These are phyloP conservation scores for Flaveria floridana DNA, from an alignment of 140 eudicot species.

Conservation along the genomic window DNA sequence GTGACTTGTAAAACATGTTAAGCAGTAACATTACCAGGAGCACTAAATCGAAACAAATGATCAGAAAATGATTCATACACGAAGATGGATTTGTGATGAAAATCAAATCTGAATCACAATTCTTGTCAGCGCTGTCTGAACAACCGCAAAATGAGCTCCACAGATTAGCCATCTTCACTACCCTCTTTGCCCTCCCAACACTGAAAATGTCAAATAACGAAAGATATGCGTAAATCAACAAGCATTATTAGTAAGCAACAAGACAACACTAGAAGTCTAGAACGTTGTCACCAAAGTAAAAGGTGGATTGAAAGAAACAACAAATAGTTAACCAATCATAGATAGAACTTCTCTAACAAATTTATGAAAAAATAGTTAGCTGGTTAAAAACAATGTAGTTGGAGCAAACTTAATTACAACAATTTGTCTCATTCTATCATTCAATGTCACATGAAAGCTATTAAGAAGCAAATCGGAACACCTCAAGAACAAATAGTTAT, in stretches of 20 bases:
- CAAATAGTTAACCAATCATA: too few species aligned
- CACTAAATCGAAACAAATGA: constrained; percentile 53
- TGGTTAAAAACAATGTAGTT: neutral
- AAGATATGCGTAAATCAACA: constrained; percentile 11
- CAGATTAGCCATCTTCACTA: constrained; percentile 48
- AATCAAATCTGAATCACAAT: constrained; percentile 44
- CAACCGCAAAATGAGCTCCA: constrained; percentile 80
- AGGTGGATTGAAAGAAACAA: neutral
- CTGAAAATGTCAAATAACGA: constrained; percentile 28
- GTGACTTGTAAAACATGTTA: constrained; percentile 43
- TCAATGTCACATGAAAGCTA: neutral
- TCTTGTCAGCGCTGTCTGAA: constrained; percentile 23
- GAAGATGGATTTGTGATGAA: constrained; percentile 58
- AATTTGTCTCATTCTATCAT: neutral
- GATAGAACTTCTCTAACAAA: too few species aligned
- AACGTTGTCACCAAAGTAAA: neutral
- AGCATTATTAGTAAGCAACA: constrained; percentile 8
- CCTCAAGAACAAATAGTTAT: constrained; percentile 14
- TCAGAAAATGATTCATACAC: constrained; percentile 61
- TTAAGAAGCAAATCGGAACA: neutral
- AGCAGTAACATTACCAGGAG: constrained; percentile 53
- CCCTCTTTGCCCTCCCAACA: constrained; percentile 38
- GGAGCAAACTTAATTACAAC: neutral
- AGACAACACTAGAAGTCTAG: neutral
- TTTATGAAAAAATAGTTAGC: neutral